Percentiles rank a stretch among this genome's conserved stretches.
These are phyloP conservation scores for Triticum urartu DNA, from an alignment of 176 grass and related monocot species.

Conservation along the genomic window DNA sequence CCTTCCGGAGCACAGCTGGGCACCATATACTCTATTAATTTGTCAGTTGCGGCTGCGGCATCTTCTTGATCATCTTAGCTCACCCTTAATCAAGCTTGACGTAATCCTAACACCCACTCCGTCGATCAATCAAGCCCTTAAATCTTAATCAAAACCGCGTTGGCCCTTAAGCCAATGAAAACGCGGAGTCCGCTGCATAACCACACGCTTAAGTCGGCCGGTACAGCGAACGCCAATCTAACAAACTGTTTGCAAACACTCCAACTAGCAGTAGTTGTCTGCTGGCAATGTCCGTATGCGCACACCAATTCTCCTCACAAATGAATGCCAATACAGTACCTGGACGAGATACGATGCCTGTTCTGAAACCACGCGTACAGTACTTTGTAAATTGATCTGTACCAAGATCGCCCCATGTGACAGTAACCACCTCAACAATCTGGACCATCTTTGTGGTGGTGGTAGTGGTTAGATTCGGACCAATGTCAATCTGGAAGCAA, in stretches of 20 bases:
- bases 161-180: background rate
- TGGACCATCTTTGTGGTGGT: background rate
- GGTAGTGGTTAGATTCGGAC: background rate
- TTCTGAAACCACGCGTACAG: background rate
- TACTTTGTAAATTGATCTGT: background rate
- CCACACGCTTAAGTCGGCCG: background rate
- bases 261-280: background rate
- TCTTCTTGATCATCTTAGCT: background rate
- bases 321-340: background rate
- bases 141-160: background rate
- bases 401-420: background rate
- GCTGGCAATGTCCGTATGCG: background rate
- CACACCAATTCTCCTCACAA: background rate
- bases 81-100: constrained; percentile 20
- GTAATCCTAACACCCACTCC: constrained; percentile 26
- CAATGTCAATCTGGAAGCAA: background rate
- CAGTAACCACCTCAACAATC: background rate
- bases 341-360: background rate
- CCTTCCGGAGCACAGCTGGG: background rate
- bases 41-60: background rate
- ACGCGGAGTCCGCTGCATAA: background rate
- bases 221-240: background rate
- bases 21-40: background rate
- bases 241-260: background rate
- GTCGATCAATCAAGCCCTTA: constrained; percentile 4